A percentile compares a stretch with the other conserved stretches of the same genome.
phyloP scores from a whole-genome alignment of 75 land plant genomes.

The Pinus tabuliformis region DNA sequence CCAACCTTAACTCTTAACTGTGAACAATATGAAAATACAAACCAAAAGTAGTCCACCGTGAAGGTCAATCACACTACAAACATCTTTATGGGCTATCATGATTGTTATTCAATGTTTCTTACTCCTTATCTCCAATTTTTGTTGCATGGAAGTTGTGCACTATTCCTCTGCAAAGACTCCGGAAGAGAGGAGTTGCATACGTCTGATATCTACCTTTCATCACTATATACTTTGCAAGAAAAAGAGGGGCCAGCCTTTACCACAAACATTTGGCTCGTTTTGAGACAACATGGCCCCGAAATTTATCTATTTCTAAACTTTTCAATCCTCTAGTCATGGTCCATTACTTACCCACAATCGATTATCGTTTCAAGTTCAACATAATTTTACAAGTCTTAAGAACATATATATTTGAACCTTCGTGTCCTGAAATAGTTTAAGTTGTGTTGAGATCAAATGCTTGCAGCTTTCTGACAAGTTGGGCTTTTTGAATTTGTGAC shows the following conservation, averaged over 20 bases:
- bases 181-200: not conserved
- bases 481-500: not conserved
- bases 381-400: too few relatives aligned
- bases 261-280: not conserved
- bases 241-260: not conserved
- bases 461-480: not conserved
- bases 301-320: not conserved
- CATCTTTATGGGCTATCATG: not conserved
- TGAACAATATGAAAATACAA: slow-evolving; percentile 1
- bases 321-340: not conserved
- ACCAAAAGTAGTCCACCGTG: not conserved
- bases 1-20: not conserved
- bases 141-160: not conserved
- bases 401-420: too few relatives aligned
- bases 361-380: not conserved
- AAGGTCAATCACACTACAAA: not conserved
- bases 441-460: not conserved
- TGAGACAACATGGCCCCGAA: not conserved
- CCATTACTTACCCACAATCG: not conserved
- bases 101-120: not conserved
- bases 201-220: not conserved
- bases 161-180: not conserved
- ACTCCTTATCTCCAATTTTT: not conserved
- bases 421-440: too few relatives aligned
- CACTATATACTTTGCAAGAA: not conserved